Evolutionary conservation across 2,329 filamentous ascomycete genomes (phyloP), one percentile per base, ranked within the genome.

Genomic region (Hymenoscyphus infarciens): DNA sequence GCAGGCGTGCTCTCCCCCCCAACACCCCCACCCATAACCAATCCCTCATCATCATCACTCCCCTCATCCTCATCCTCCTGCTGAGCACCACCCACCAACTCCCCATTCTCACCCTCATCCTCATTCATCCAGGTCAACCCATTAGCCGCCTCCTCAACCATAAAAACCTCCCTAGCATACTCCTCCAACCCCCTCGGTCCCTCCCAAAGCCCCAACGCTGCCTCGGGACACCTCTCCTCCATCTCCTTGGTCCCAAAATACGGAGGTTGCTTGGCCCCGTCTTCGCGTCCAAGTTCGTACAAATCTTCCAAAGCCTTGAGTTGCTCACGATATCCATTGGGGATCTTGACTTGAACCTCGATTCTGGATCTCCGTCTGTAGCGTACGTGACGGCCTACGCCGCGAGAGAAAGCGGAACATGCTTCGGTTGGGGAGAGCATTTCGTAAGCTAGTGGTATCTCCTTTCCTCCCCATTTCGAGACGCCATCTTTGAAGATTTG

Each of bases 401-500:
- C 94, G 60, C 85, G 85, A 39, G 88, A 84, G 75, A 98, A 98
- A 35, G 87, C 85, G 56, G 84, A 80, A 75, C 93, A 97, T 16
- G 89, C 92, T 80, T 97, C 90, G 33, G 81, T 79, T 0, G 95
- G 95, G 0, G 90, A 91, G 56, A 98, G 82, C 69, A 92, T 89
- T 75, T 97, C 92, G 75, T 96, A 98, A 3, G 94, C 92, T 56
- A 98, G 82, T 16, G 93, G 91, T 66, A 98, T 91, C 63, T 93
- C 80, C 72, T 83, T 84, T 56, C 86, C 86, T 71, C 88, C 87
- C 93, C 94, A 98, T 75, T 91, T 92, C 67, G 83, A 81, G 5
- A 90, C 84, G 1, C 94, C 94, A 74, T 98, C 93, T 77, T 97
- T 98, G 82, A 98, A 94, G 61, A 98, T 88, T 74, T 98, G 94